Conservation (phyloP, 345 rosid species). For the Sonneratia alba region DNA sequence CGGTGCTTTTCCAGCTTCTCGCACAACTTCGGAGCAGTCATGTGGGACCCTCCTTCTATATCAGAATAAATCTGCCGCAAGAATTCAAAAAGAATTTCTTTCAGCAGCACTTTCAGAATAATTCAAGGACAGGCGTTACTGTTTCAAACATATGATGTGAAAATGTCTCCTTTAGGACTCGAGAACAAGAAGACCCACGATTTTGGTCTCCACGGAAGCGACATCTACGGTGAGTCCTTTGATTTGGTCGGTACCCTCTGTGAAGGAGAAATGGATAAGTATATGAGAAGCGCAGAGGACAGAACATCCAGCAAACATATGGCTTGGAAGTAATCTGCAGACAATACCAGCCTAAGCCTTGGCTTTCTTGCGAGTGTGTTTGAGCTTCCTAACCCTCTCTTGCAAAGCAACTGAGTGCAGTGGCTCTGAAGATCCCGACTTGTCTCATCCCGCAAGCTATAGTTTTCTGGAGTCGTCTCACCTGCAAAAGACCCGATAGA, state of each 20-base stretch:
- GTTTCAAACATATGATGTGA: background rate
- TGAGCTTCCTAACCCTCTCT: conserved; percentile 58
- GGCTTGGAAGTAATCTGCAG: background rate
- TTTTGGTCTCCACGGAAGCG: conserved; percentile 72
- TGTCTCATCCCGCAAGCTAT: conserved; percentile 78
- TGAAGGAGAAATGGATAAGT: conserved; percentile 6
- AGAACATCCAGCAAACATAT: background rate
- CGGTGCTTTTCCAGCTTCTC: conserved; percentile 62
- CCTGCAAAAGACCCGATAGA: no score
- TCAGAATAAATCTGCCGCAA: conserved; percentile 50
- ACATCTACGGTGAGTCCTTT: conserved; percentile 55
- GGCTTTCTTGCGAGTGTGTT: conserved; percentile 65
- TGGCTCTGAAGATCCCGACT: conserved; percentile 68
- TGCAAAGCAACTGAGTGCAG: conserved; percentile 64
- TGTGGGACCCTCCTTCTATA: conserved; percentile 36
- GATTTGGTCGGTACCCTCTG: conserved; percentile 65
- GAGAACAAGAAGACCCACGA: conserved; percentile 39
- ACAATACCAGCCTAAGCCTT: conserved; percentile 66
- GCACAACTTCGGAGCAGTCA: conserved; percentile 41
- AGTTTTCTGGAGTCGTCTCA: no score
- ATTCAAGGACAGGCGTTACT: background rate
- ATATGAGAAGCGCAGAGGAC: conserved; percentile 3
- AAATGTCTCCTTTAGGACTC: background rate
- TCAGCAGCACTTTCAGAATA: background rate
- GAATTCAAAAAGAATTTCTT: background rate